These are phyloP conservation scores for Fusarium sambucinum DNA, from an alignment of 2,329 filamentous ascomycete species.

Conservation along the genomic window DNA sequence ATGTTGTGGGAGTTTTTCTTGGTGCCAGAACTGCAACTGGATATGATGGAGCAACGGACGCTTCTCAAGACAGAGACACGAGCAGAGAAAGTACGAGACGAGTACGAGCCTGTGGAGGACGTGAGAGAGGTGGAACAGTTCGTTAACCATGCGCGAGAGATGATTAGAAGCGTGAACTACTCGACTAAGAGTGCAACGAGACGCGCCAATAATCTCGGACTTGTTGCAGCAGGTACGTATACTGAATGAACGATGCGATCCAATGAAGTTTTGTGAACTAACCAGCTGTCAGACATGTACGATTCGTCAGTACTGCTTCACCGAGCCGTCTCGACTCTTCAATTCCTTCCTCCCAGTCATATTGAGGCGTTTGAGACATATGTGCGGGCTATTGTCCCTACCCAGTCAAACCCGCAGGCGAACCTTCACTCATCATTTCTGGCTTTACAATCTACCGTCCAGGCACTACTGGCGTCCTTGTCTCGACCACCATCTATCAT, in stretches of 20 bases:
- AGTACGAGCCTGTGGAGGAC: conserved; percentile 86
- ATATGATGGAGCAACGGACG: conserved; percentile 90
- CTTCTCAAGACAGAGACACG: conserved; percentile 86
- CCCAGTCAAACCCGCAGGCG: conserved; percentile 78
- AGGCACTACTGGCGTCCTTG: conserved; percentile 83
- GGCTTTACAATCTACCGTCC: conserved; percentile 85
- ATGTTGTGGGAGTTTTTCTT: conserved; percentile 99
- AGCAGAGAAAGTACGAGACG: conserved; percentile 86
- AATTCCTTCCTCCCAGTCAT: conserved; percentile 77
- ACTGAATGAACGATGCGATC: neutral
- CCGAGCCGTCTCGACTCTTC: conserved; percentile 65
- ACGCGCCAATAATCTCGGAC: conserved; percentile 78
- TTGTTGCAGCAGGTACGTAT: conserved; percentile 69
- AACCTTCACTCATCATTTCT: conserved; percentile 81
- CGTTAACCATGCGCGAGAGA: conserved; percentile 89
- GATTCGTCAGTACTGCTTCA: conserved; percentile 71
- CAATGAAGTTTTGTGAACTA: conserved; percentile 45
- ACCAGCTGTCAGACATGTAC: conserved; percentile 69
- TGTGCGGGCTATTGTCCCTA: conserved; percentile 72
- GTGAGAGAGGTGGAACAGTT: conserved; percentile 93
- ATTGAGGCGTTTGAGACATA: conserved; percentile 79
- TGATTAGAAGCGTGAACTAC: conserved; percentile 85
- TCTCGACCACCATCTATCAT: conserved; percentile 84
- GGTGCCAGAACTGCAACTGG: conserved; percentile 90
- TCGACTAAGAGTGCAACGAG: conserved; percentile 86